phyloP scores from a whole-genome alignment of 805 yeast species.

The Starmerella floris region DNA sequence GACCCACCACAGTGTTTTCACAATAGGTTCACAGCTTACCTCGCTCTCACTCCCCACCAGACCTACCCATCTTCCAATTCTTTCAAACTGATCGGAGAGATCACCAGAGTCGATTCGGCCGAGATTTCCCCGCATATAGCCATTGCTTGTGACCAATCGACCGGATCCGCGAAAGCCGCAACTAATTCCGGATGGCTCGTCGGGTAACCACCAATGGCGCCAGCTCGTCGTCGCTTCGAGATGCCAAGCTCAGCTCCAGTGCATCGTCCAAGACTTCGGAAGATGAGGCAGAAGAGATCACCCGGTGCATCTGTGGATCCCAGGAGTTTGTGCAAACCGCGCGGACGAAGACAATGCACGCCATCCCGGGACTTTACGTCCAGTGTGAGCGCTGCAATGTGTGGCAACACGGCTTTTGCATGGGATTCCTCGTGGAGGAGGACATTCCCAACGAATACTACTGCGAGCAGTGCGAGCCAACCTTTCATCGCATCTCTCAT shows the following conservation, averaged over 20 bases:
- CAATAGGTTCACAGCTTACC: too few species aligned
- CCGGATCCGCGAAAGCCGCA: too few species aligned
- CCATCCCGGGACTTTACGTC: slow-evolving; percentile 86
- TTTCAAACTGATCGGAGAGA: too few species aligned
- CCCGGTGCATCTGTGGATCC: slow-evolving; percentile 44
- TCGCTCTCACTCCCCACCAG: too few species aligned
- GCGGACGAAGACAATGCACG: slow-evolving; percentile 33
- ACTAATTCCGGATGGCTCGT: slow-evolving; percentile 7
- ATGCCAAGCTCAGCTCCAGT: background rate
- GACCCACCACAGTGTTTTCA: too few species aligned
- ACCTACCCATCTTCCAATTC: too few species aligned
- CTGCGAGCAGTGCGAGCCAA: slow-evolving; percentile 88
- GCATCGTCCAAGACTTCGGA: background rate
- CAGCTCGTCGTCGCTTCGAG: background rate
- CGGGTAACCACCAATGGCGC: slow-evolving; percentile 1
- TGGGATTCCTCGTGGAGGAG: slow-evolving; percentile 60
- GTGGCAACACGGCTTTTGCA: slow-evolving; percentile 98
- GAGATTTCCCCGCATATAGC: too few species aligned
- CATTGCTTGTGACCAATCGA: too few species aligned
- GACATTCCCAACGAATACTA: slow-evolving; percentile 86
- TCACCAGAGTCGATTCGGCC: too few species aligned
- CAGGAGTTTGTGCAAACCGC: slow-evolving; percentile 32
- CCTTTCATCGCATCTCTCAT: slow-evolving; percentile 38
- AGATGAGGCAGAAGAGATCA: slow-evolving; percentile 31
- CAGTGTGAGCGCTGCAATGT: slow-evolving; percentile 91